Percentiles rank a stretch among this genome's conserved stretches.
These are phyloP conservation scores for Skeletonema grethae DNA, from an alignment of 108 stramenopile species.

Conservation along the genomic window DNA sequence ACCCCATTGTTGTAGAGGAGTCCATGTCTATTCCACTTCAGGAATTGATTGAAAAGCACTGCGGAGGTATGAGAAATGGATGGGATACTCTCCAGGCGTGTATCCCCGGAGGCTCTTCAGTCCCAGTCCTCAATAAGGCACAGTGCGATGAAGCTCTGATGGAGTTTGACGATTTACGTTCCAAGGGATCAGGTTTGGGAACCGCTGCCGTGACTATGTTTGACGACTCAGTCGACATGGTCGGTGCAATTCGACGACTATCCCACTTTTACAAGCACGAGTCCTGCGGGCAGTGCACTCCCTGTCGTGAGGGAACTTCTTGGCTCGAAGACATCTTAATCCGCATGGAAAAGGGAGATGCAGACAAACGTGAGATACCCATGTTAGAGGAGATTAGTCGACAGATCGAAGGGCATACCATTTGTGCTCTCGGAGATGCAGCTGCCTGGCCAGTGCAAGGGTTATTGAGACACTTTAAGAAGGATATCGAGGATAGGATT, in stretches of 20 bases:
- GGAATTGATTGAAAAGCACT: constrained; percentile 98
- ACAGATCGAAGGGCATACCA: constrained; percentile 99
- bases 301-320: constrained; percentile 97
- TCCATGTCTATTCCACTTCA: constrained; percentile 98
- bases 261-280: constrained; percentile 99
- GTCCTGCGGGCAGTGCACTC: constrained; percentile 99
- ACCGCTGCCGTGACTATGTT: constrained; percentile 99
- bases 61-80: constrained; percentile 98
- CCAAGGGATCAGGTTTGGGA: constrained; percentile 94
- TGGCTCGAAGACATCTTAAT: constrained; percentile 93
- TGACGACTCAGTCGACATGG: constrained; percentile 99
- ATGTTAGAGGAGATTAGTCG: constrained; percentile 99
- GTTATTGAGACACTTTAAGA: constrained; percentile 95
- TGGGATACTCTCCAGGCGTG: constrained; percentile 99
- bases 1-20: constrained; percentile 99
- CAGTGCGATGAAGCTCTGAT: constrained; percentile 97
- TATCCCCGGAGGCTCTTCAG: constrained; percentile 99
- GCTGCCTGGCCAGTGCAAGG: constrained; percentile 99
- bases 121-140: constrained; percentile 95
- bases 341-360: constrained; percentile 97
- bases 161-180: constrained; percentile 99
- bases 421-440: constrained; percentile 99
- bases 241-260: constrained; percentile 98
- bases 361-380: constrained; percentile 98
- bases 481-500: constrained; percentile 97